These are phyloP conservation scores for Leccinum arenicola DNA, from an alignment of 768 basidiomycete genomes.

Conservation along the genomic window DNA sequence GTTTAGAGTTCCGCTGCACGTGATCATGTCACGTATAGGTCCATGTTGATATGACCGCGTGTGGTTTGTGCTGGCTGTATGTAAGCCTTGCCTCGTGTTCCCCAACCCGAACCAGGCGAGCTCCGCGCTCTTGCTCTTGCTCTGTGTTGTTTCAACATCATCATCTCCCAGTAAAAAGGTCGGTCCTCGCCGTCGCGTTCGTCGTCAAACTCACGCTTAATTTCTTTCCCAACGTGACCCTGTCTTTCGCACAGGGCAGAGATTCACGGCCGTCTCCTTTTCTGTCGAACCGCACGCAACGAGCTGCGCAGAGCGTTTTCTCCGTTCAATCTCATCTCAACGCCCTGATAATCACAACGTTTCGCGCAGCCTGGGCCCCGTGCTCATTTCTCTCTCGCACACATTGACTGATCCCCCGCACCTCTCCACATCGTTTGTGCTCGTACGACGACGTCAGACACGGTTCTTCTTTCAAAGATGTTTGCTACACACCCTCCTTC, in stretches of 20 bases:
- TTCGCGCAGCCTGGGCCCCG: conserved; percentile 7
- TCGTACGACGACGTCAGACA: conserved; percentile 1
- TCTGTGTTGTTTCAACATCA: conserved; percentile 22
- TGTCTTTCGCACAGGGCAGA: conserved; percentile 2
- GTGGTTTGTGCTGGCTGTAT: conserved; percentile 11
- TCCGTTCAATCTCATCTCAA: conserved; percentile 21
- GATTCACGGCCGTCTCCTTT: conserved; percentile 1
- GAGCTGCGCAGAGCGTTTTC: conserved; percentile 30
- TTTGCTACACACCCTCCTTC: conserved; percentile 13
- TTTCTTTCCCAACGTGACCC: background rate
- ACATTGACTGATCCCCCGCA: conserved; percentile 6
- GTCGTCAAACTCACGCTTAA: conserved; percentile 3
- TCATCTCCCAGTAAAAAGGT: conserved; percentile 25
- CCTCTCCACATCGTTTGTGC: conserved; percentile 7
- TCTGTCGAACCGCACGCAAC: conserved; percentile 15
- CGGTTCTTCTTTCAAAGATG: conserved; percentile 13
- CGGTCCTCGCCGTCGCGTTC: conserved; percentile 6
- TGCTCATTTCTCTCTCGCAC: conserved; percentile 9
- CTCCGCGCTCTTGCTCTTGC: conserved; percentile 22
- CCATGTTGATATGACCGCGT: conserved; percentile 13
- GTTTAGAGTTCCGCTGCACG: conserved; percentile 14
- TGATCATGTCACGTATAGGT: conserved; percentile 17
- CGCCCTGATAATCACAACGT: conserved; percentile 24
- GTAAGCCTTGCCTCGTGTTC: conserved; percentile 32
- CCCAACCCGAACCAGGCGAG: conserved; percentile 23